phyloP scores from a whole-genome alignment of 768 basidiomycete species.

The Termitomyces sp. region DNA sequence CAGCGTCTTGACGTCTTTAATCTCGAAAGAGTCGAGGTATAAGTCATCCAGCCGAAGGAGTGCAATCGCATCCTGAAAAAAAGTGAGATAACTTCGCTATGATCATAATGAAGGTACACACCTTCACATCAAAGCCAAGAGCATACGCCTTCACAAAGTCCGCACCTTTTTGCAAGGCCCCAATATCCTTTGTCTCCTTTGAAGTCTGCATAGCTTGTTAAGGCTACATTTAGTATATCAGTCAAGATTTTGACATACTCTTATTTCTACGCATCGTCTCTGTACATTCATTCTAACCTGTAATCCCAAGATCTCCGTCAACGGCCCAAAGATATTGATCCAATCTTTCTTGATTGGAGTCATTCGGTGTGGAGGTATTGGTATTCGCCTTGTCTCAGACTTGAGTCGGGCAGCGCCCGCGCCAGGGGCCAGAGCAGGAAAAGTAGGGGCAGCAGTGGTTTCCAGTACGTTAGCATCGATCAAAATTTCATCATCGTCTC shows the following conservation, averaged over 20 bases:
- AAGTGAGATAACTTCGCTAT: not conserved
- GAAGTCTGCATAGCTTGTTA: constrained; percentile 58
- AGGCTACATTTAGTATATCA: not conserved
- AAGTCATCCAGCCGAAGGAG: constrained; percentile 93
- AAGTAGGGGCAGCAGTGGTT: constrained; percentile 52
- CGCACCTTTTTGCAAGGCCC: constrained; percentile 92
- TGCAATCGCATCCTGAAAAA: constrained; percentile 82
- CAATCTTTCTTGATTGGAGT: constrained; percentile 75
- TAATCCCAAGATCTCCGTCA: constrained; percentile 90
- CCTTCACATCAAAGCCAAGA: constrained; percentile 92
- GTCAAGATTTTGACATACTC: constrained; percentile 49
- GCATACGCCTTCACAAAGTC: constrained; percentile 96
- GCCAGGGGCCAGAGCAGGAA: constrained; percentile 61
- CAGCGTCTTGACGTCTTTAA: constrained; percentile 97
- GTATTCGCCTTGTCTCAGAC: constrained; percentile 82
- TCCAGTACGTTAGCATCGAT: constrained; percentile 49
- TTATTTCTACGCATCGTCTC: constrained; percentile 83
- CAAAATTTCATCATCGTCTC: constrained; percentile 56
- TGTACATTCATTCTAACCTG: constrained; percentile 98
- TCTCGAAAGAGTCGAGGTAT: constrained; percentile 97
- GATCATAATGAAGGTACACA: constrained; percentile 23
- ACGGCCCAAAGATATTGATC: constrained; percentile 56
- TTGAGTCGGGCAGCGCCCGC: constrained; percentile 54
- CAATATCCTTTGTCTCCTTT: constrained; percentile 88
- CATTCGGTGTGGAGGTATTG: constrained; percentile 96